Conservation (phyloP, 495 filamentous ascomycete species). For the Staphylotrichum longicolle region DNA sequence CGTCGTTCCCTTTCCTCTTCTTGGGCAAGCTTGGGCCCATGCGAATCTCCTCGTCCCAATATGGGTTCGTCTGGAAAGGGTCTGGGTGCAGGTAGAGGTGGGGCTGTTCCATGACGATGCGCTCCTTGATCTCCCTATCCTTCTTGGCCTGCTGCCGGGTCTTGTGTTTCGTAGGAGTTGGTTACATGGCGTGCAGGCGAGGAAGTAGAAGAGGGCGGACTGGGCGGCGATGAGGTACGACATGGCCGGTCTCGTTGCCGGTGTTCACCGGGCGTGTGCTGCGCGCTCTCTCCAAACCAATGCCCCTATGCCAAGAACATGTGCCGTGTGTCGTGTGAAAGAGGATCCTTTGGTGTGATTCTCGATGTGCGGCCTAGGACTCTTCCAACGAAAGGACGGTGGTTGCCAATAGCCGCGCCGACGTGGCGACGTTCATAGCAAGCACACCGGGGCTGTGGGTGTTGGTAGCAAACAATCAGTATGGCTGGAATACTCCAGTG, state of each 20-base stretch:
- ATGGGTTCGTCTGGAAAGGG: slow-evolving; percentile 78
- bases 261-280: not conserved
- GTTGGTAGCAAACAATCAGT: slow-evolving; percentile 1
- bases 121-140: slow-evolving; percentile 58
- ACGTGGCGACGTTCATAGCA: slow-evolving; percentile 1
- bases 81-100: slow-evolving; percentile 74
- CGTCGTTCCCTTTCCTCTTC: slow-evolving; percentile 51
- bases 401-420: not conserved
- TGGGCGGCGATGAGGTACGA: slow-evolving; percentile 58
- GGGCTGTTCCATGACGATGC: slow-evolving; percentile 62
- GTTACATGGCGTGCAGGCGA: slow-evolving; percentile 78
- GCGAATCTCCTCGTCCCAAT: slow-evolving; percentile 80
- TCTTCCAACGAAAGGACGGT: not conserved
- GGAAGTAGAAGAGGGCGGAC: slow-evolving; percentile 84
- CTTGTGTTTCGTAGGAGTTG: slow-evolving; percentile 61
- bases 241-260: slow-evolving; percentile 38
- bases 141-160: slow-evolving; percentile 62
- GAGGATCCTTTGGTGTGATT: not conserved
- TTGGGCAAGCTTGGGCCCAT: slow-evolving; percentile 72
- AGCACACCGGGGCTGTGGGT: not conserved
- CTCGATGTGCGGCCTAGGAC: not conserved
- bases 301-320: not conserved
- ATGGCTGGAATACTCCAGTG: not conserved
- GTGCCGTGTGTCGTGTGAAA: not conserved
- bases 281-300: not conserved